Percentiles rank a stretch among this genome's conserved stretches.
These are phyloP conservation scores for Neurospora sp. DNA, from an alignment of 495 filamentous ascomycete genomes.

Conservation along the genomic window DNA sequence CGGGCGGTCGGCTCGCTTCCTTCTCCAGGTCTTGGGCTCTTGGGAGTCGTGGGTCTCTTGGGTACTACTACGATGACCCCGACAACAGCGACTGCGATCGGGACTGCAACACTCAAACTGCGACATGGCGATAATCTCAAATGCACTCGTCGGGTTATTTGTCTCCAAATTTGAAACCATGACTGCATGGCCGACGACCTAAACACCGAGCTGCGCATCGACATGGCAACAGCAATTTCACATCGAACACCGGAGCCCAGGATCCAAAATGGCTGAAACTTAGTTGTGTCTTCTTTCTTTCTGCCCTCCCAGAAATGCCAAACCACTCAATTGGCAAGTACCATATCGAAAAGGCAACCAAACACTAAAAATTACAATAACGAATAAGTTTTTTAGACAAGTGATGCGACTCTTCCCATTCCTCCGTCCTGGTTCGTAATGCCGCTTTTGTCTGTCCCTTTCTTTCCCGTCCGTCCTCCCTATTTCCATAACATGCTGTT, in stretches of 20 bases:
- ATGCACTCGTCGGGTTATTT: background rate
- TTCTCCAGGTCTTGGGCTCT: background rate
- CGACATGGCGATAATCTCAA: background rate
- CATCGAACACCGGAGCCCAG: background rate
- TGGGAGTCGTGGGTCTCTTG: background rate
- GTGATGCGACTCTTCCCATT: background rate
- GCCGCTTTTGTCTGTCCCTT: background rate
- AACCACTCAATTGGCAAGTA: background rate
- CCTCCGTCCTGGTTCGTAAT: background rate
- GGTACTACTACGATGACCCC: background rate
- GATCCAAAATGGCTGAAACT: background rate
- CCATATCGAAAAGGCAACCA: background rate
- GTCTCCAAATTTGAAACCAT: background rate
- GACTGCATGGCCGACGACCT: background rate
- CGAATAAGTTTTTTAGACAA: background rate
- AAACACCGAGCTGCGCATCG: background rate
- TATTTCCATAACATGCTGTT: background rate
- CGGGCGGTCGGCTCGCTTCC: background rate
- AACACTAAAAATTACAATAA: background rate
- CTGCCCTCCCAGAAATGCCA: background rate
- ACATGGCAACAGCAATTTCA: background rate
- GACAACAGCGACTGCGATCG: background rate
- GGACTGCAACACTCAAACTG: background rate
- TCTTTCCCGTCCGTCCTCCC: background rate
- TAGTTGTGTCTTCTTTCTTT: background rate